phyloP scores from a whole-genome alignment of 2,329 filamentous ascomycete genomes.

The Bisporella sp. region DNA sequence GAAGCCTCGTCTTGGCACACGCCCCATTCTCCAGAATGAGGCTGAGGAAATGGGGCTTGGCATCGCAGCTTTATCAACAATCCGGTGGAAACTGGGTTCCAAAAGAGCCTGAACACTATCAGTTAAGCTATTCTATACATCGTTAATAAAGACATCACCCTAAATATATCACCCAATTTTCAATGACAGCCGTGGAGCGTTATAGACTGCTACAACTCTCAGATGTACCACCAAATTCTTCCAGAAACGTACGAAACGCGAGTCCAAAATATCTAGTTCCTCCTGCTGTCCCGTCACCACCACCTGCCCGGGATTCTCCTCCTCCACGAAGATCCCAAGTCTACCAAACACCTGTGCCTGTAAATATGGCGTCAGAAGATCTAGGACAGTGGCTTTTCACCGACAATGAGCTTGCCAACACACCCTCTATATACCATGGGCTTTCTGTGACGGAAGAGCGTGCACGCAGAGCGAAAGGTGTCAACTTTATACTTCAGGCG shows the following conservation, averaged over 20 bases:
- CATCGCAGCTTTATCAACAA: too few species aligned
- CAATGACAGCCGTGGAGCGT: conserved; percentile 54
- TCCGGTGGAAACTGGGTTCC: too few species aligned
- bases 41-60: too few species aligned
- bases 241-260: conserved; percentile 41
- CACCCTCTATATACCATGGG: conserved; percentile 80
- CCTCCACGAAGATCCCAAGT: conserved; percentile 25
- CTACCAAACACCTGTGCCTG: not conserved
- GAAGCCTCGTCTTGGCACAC: too few species aligned
- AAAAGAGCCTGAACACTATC: too few species aligned
- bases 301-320: conserved; percentile 48
- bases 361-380: conserved; percentile 30
- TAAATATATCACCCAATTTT: too few species aligned
- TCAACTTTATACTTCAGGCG: conserved; percentile 94
- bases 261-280: conserved; percentile 39
- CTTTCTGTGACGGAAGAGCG: conserved; percentile 72
- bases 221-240: conserved; percentile 30
- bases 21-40: too few species aligned
- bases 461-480: conserved; percentile 76
- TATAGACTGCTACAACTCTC: conserved; percentile 34
- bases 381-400: conserved; percentile 82
- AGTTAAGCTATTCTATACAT: too few species aligned
- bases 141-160: too few species aligned
- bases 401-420: conserved; percentile 71
- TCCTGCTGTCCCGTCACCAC: conserved; percentile 55